Base-by-base conservation (phyloP, 2,329 filamentous ascomycete genomes). In the Pyrenophora tritici-repentis region DNA sequence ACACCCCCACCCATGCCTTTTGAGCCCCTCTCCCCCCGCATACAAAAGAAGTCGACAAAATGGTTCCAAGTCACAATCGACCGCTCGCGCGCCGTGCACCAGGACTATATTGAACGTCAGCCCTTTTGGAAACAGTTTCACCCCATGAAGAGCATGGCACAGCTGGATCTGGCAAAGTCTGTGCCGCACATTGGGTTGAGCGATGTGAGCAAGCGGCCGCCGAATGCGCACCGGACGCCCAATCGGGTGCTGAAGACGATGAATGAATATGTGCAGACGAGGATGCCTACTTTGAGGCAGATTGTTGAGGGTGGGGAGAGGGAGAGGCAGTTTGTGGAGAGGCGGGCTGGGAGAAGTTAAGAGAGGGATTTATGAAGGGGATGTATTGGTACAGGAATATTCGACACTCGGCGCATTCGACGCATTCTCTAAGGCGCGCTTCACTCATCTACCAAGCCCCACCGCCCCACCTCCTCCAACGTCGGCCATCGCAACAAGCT, bases 11-110 rank as follows among this genome's bases (percentile, higher is more conserved):
- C 61, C 12, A 47, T 72, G 49, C 69, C 68, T 38, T 69, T 68
- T 52, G 56, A 62, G 17, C 45, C 50, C 12, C 42, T 47, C 16
- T 39, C 50, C 42, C 1, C 26, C 46, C 4, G 43, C 36, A 34
- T 18, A 39, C 35, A 59, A n/a, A 51, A 41, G 18, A 41, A 48
- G 42, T 29, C n/a, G 6, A 66, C 62, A 9, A 70, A 67, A 43
- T 71, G 64, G 62, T 79, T 78, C 61, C 73, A 77, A 46, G 61
- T 79, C 32, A 69, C 68, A 13, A 59, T 76, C 33, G 73, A 76
- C 55, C 62, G 67, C 7, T 72, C 73, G 6, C 70, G 66, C 32
- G 65, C 62, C 29, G 63, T 75, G 14, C 76, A 78, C 54, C 68
- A 72, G 38, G 76, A 78, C 52, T 72, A 69, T 26, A 66, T 79